Conservation (phyloP, 352 stramenopile genomes). For the Chrysophaeum taylorii region DNA sequence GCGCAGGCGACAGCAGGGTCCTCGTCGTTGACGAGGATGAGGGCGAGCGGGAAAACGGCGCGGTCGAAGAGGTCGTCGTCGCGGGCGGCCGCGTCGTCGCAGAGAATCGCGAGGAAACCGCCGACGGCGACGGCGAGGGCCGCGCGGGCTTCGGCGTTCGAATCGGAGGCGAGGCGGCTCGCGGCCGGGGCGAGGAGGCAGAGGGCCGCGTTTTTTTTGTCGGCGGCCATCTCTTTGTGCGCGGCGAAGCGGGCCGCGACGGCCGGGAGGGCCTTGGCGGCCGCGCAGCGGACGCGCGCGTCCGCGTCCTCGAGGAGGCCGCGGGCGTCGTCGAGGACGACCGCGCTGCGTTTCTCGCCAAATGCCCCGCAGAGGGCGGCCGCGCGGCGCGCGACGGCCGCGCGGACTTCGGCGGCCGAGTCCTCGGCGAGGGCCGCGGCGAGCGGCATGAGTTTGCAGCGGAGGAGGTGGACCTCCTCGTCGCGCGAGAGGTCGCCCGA, state of each 20-base stretch:
- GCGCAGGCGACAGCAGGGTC: not conserved
- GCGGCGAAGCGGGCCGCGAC: not conserved
- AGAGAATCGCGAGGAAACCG: not conserved
- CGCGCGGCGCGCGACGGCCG: not conserved
- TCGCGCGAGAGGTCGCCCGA: not conserved
- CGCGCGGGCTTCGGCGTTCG: not conserved
- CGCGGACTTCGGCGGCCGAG: not conserved
- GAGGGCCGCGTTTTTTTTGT: not conserved
- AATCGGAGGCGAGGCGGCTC: not conserved
- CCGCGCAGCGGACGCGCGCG: not conserved
- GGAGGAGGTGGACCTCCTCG: not conserved
- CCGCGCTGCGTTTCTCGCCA: not conserved
- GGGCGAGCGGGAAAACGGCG: not conserved
- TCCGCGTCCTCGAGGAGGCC: not conserved
- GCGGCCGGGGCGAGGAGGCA: not conserved
- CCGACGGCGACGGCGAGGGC: not conserved
- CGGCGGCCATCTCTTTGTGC: too few species aligned
- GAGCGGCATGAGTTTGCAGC: not conserved
- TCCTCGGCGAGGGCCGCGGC: not conserved
- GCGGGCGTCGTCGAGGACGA: not conserved
- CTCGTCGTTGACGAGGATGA: constrained; percentile 12
- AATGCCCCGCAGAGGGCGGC: not conserved
- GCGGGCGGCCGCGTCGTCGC: not conserved
- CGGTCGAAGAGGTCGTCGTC: not conserved
- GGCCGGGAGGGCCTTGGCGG: not conserved